phyloP scores from a whole-genome alignment of 2,329 filamentous ascomycete genomes.

The Claviceps pazoutovae region DNA sequence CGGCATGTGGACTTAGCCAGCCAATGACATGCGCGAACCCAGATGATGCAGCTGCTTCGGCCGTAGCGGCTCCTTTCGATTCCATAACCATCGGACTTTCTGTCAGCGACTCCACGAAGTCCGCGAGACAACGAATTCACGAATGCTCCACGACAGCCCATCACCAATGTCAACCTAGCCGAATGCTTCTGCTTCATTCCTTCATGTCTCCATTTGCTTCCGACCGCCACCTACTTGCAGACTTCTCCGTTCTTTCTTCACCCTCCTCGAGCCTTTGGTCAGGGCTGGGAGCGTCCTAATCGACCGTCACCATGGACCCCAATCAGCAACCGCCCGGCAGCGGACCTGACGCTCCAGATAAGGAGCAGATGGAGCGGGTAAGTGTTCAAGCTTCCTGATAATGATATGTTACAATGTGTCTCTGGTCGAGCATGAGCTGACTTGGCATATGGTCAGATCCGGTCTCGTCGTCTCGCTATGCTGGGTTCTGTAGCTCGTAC shows the following conservation, averaged over 20 bases:
- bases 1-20: no score
- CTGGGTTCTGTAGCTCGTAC: slow-evolving; percentile 26
- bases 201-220: background rate
- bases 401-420: background rate
- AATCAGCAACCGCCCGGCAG: slow-evolving; percentile 27
- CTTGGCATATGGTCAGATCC: slow-evolving; percentile 24
- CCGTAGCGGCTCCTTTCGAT: slow-evolving; percentile 2
- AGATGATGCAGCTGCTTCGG: background rate
- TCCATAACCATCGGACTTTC: slow-evolving; percentile 1
- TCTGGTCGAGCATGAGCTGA: background rate
- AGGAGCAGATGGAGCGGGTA: slow-evolving; percentile 46
- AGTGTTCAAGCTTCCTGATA: slow-evolving; percentile 5
- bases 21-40: background rate
- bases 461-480: slow-evolving; percentile 34
- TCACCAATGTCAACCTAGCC: background rate
- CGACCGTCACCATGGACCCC: slow-evolving; percentile 26
- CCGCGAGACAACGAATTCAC: background rate
- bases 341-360: slow-evolving; percentile 38
- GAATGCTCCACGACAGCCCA: background rate
- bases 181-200: background rate
- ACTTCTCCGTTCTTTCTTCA: no score
- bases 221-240: background rate
- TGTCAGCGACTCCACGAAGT: background rate
- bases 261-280: background rate
- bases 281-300: background rate